A percentile compares a stretch with the other conserved stretches of the same genome.
These are phyloP conservation scores for Pseudonitzschia multistriata DNA, from an alignment of 108 stramenopile species.

Conservation along the genomic window DNA sequence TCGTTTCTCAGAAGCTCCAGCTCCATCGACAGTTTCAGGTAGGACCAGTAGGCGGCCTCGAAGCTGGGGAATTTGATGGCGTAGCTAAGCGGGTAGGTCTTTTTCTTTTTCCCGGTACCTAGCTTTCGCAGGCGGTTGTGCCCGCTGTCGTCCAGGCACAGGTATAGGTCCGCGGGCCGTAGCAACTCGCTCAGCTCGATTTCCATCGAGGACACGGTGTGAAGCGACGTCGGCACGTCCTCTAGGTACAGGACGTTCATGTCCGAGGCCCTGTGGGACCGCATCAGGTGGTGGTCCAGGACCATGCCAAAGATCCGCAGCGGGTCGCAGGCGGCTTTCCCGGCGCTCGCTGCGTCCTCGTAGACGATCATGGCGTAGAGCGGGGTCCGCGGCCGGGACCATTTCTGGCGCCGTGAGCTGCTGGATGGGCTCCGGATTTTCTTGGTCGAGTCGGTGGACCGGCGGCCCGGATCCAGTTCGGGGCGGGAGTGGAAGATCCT, in stretches of 20 bases:
- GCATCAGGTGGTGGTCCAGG: conserved; percentile 60
- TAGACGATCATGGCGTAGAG: conserved; percentile 72
- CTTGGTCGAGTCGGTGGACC: conserved; percentile 25
- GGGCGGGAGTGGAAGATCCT: conserved; percentile 70
- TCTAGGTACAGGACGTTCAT: conserved; percentile 69
- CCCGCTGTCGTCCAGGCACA: conserved; percentile 53
- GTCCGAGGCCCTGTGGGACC: conserved; percentile 46
- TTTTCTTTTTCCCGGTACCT: neutral
- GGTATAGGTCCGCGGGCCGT: conserved; percentile 48
- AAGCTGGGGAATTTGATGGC: conserved; percentile 64
- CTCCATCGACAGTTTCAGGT: conserved; percentile 41
- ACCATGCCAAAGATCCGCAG: conserved; percentile 83
- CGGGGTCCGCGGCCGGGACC: conserved; percentile 64
- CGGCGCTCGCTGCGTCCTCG: conserved; percentile 44
- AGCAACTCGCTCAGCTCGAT: conserved; percentile 52
- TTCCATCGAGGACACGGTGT: conserved; percentile 55
- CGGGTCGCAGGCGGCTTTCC: conserved; percentile 43
- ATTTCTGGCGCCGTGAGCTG: conserved; percentile 18
- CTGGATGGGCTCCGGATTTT: conserved; percentile 41
- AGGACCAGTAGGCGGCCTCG: conserved; percentile 58
- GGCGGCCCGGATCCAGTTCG: conserved; percentile 74
- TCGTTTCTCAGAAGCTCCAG: conserved; percentile 18
- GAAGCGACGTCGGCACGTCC: conserved; percentile 33
- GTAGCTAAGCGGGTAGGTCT: conserved; percentile 44
- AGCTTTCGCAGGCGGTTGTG: conserved; percentile 7